Evolutionary conservation across 2,329 filamentous ascomycete genomes (phyloP), one percentile per base, ranked within the genome.

Genomic region (Penicillium sp.): DNA sequence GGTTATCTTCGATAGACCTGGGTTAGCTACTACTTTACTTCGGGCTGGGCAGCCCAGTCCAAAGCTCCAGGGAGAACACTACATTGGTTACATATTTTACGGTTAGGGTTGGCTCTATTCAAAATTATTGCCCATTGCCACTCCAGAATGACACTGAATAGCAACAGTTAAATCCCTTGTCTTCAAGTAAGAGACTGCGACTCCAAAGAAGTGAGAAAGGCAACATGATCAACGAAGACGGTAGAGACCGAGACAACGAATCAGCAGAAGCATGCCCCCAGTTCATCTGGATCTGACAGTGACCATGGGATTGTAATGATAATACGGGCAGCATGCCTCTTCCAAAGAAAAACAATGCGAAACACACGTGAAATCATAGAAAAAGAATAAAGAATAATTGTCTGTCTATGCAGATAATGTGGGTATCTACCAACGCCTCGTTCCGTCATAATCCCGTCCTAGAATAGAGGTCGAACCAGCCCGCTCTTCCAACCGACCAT

Each of bases 371-470:
- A 45, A 50, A 38, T 55, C 25, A 53, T 50, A 31, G 44, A 50
- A 44, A 53, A 36, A 47, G 48, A 37, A 54, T n/a, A 55, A 60
- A 54, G 55, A 56, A 56, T 55, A 46, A 62, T 63, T 54, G 56
- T 59, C 59, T 59, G 58, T 55, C 63, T 63, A 65, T 65, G 63
- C 60, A 62, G 60, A 63, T 62, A 63, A 35, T 67, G 14, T 35
- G 69, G 69, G 69, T 72, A 72, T 72, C 67, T 72, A 67, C 63
- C 65, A 71, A 71, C 66, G 67, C 68, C 68, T 68, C 65, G 64
- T 69, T 66, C 69, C 68, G 53, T 68, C 66, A 62, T 70, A 61
- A 65, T 67, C 66, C 66, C 59, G 56, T 65, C 56, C 62, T 60
- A 52, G 41, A 54, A 59, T 55, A 64, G 54, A 59, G 57, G 58